These are phyloP conservation scores for Phaeolepiota aurea DNA, from an alignment of 768 basidiomycete species.

Conservation along the genomic window DNA sequence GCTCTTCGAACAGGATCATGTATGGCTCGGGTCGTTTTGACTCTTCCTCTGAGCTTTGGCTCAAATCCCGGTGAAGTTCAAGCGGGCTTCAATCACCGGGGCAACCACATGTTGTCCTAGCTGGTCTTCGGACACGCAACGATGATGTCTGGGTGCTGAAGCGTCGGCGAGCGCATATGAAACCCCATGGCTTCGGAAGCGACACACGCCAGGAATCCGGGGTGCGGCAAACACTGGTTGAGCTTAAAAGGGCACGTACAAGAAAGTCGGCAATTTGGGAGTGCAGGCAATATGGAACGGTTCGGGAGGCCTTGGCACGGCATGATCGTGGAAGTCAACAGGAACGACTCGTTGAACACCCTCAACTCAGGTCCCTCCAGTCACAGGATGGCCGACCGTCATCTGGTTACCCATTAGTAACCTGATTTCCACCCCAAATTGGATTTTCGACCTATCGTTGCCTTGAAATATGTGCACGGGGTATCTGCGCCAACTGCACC, in stretches of 20 bases:
- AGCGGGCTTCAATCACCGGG: slow-evolving; percentile 42
- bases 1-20: slow-evolving; percentile 32
- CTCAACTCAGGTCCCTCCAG: slow-evolving; percentile 33
- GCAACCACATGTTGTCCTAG: slow-evolving; percentile 19
- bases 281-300: background rate
- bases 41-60: slow-evolving; percentile 26
- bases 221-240: slow-evolving; percentile 5
- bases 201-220: slow-evolving; percentile 7
- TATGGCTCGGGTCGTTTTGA: slow-evolving; percentile 32
- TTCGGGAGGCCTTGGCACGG: slow-evolving; percentile 14
- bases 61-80: slow-evolving; percentile 48
- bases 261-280: slow-evolving; percentile 15
- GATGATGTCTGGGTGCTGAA: slow-evolving; percentile 33
- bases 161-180: slow-evolving; percentile 44
- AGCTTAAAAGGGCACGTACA: slow-evolving; percentile 19
- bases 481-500: slow-evolving; percentile 18
- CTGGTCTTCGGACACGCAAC: slow-evolving; percentile 10
- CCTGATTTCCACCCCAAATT: slow-evolving; percentile 21
- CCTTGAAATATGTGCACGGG: slow-evolving; percentile 8
- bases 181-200: slow-evolving; percentile 43
- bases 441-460: slow-evolving; percentile 16
- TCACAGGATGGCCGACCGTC: slow-evolving; percentile 31
- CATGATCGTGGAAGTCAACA: background rate
- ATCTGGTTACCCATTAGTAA: slow-evolving; percentile 26
- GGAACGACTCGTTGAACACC: slow-evolving; percentile 14